Evolutionary conservation across 257 asterid genomes (phyloP).

Genomic region (Linderniella brevidens): DNA sequence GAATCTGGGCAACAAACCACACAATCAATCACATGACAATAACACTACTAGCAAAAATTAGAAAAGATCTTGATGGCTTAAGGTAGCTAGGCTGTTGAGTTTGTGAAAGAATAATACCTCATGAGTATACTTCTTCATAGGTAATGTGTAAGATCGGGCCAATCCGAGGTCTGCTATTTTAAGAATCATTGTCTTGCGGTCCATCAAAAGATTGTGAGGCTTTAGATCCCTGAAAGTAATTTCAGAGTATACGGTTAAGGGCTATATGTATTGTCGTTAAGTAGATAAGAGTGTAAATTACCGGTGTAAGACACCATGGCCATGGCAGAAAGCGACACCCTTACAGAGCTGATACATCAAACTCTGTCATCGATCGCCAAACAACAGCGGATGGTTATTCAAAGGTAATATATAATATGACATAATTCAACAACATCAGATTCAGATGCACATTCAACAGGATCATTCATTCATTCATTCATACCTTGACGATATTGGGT

Average conservation of each 20-base stretch:
- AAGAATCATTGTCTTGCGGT: conserved; percentile 76
- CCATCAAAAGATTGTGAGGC: conserved; percentile 97
- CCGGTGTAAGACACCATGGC: conserved; percentile 94
- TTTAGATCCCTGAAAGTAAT: conserved; percentile 56
- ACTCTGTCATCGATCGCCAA: conserved; percentile 24
- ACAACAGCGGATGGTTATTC: background rate
- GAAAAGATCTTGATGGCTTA: background rate
- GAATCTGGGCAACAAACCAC: conserved; percentile 19
- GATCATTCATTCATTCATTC: background rate
- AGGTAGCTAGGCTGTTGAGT: too few relatives aligned
- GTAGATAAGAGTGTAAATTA: conserved; percentile 3
- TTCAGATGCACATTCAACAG: background rate
- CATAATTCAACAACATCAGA: background rate
- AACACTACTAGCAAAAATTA: background rate
- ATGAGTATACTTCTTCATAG: conserved; percentile 92
- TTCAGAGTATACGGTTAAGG: too few relatives aligned
- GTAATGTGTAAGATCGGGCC: conserved; percentile 83
- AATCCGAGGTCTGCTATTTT: conserved; percentile 96
- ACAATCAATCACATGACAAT: background rate
- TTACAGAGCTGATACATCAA: conserved; percentile 92
- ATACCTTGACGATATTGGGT: conserved; percentile 38
- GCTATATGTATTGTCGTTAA: too few relatives aligned
- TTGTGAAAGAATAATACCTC: conserved; percentile 14
- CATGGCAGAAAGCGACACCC: conserved; percentile 95
- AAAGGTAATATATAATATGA: too few relatives aligned